These are phyloP conservation scores for Balakata baccata DNA, from an alignment of 345 rosid genomes.

Conservation along the genomic window DNA sequence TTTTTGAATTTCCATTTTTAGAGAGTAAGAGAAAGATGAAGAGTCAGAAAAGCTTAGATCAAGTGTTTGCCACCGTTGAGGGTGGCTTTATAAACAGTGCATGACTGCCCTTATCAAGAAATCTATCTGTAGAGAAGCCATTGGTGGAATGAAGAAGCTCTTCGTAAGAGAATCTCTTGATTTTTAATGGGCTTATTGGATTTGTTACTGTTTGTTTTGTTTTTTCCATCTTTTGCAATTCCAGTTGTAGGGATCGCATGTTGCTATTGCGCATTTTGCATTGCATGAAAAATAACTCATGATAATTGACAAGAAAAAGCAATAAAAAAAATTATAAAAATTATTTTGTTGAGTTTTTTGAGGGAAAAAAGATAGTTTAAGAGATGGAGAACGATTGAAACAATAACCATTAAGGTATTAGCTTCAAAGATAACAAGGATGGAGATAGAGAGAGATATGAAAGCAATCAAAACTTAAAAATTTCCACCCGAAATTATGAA, in stretches of 20 bases:
- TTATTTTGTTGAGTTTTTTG: background rate
- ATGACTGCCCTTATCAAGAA: constrained; percentile 84
- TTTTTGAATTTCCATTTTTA: too few species aligned
- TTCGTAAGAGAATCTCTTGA: background rate
- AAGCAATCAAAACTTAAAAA: background rate
- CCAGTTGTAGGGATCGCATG: constrained; percentile 68
- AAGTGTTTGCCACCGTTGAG: constrained; percentile 68
- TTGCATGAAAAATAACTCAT: constrained; percentile 71
- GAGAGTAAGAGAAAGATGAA: too few species aligned
- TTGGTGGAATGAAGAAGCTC: constrained; percentile 38
- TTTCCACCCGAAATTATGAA: too few species aligned
- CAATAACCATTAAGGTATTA: constrained; percentile 10
- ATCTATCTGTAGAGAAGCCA: constrained; percentile 55
- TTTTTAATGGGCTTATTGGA: background rate
- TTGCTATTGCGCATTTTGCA: constrained; percentile 55
- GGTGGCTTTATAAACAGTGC: constrained; percentile 66
- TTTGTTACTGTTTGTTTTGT: background rate
- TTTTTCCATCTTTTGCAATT: constrained; percentile 26
- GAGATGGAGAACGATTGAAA: constrained; percentile 13
- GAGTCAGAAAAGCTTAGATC: too few species aligned
- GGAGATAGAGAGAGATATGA: background rate
- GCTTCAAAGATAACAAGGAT: too few species aligned
- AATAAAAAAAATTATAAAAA: background rate
- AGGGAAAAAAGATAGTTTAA: background rate
- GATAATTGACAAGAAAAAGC: background rate